These are phyloP conservation scores for Cruciata laevipes DNA, from an alignment of 257 asterid species.

Conservation along the genomic window DNA sequence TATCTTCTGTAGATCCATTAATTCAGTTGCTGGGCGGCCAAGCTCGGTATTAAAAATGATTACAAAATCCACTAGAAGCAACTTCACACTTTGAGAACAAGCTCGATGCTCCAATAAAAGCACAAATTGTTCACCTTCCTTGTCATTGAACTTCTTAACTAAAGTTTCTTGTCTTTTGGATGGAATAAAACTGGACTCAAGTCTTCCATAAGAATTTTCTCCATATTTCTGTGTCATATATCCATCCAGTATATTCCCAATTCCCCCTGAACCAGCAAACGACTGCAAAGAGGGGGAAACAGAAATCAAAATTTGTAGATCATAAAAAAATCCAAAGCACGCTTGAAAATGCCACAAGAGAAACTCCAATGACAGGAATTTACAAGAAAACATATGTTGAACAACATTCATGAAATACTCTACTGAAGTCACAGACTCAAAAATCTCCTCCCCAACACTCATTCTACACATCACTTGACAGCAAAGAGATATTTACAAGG, in stretches of 20 bases:
- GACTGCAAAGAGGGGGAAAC: slow-evolving; percentile 34
- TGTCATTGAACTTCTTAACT: slow-evolving; percentile 58
- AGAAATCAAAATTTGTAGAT: slow-evolving; percentile 8
- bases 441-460: not conserved
- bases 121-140: slow-evolving; percentile 57
- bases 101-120: slow-evolving; percentile 83
- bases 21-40: slow-evolving; percentile 75
- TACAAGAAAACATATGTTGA: not conserved
- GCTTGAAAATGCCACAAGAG: not conserved
- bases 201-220: slow-evolving; percentile 49
- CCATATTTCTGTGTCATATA: slow-evolving; percentile 62
- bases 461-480: not conserved
- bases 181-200: slow-evolving; percentile 36
- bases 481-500: not conserved
- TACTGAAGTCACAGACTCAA: not conserved
- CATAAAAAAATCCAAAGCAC: not conserved
- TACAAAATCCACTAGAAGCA: slow-evolving; percentile 53
- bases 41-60: slow-evolving; percentile 64
- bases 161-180: slow-evolving; percentile 65
- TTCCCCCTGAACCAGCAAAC: slow-evolving; percentile 29
- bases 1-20: slow-evolving; percentile 59
- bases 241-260: slow-evolving; percentile 65
- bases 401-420: not conserved
- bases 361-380: not conserved
- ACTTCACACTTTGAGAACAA: slow-evolving; percentile 51